phyloP scores from a whole-genome alignment of 257 asterid species.

The Asclepias syriaca region DNA sequence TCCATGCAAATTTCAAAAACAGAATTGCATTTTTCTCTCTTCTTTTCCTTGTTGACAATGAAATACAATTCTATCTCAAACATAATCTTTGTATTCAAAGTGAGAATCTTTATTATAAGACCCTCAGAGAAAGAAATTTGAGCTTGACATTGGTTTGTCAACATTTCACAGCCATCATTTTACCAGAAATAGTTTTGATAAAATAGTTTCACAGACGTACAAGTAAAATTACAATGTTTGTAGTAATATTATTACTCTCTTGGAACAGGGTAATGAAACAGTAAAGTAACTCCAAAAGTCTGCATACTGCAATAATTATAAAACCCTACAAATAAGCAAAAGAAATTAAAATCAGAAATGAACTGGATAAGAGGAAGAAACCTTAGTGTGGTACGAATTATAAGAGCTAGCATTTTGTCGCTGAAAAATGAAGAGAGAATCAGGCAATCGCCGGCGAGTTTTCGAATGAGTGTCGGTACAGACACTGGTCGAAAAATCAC shows the following conservation, averaged over 20 bases:
- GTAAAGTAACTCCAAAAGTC: too few relatives aligned
- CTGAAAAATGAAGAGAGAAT: slow-evolving; percentile 48
- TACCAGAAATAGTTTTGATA: background rate
- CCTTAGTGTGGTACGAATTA: slow-evolving; percentile 15
- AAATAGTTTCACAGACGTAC: background rate
- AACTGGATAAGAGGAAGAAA: slow-evolving; percentile 30
- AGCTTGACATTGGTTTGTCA: background rate
- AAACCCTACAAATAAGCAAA: background rate
- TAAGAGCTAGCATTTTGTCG: slow-evolving; percentile 24
- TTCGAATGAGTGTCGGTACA: slow-evolving; percentile 22
- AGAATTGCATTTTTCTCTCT: too few relatives aligned
- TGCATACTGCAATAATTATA: background rate
- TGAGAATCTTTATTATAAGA: background rate
- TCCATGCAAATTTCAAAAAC: too few relatives aligned
- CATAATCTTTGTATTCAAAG: too few relatives aligned
- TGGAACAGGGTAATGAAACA: too few relatives aligned
- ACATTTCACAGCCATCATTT: background rate
- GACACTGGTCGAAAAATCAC: slow-evolving; percentile 14
- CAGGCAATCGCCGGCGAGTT: slow-evolving; percentile 66
- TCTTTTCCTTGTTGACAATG: too few relatives aligned
- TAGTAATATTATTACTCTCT: too few relatives aligned
- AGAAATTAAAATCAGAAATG: background rate
- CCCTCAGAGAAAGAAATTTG: too few relatives aligned
- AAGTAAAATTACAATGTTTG: background rate
- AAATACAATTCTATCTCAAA: too few relatives aligned